phyloP scores from a whole-genome alignment of 2,329 filamentous ascomycete genomes.

The Aspergillus sp. region DNA sequence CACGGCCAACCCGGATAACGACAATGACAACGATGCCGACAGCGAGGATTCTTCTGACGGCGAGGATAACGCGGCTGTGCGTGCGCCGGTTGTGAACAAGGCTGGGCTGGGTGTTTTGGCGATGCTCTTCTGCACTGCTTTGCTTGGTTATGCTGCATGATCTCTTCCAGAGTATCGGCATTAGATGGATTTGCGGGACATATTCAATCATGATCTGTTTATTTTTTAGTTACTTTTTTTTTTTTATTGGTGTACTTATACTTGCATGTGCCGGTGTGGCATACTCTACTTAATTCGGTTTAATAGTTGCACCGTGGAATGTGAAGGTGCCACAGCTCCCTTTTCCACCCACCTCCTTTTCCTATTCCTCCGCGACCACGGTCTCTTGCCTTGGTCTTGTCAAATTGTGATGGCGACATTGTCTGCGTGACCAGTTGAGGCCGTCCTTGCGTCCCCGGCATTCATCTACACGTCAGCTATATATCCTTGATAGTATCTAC shows the following conservation, averaged over 20 bases:
- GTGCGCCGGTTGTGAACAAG: slow-evolving; percentile 25
- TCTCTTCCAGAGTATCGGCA: no score
- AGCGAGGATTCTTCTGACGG: slow-evolving; percentile 5
- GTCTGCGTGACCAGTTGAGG: not conserved
- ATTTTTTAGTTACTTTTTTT: not conserved
- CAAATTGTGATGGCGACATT: not conserved
- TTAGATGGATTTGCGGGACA: not conserved
- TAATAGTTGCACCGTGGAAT: not conserved
- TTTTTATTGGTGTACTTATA: not conserved
- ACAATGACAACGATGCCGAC: not conserved
- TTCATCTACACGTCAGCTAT: not conserved
- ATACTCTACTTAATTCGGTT: not conserved
- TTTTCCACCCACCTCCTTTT: not conserved
- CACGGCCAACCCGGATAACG: slow-evolving; percentile 9
- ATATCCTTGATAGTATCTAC: not conserved
- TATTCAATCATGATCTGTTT: not conserved
- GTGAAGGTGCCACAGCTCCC: not conserved
- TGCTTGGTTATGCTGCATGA: slow-evolving; percentile 27
- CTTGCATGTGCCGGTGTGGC: not conserved
- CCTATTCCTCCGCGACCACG: not conserved
- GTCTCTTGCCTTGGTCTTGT: not conserved
- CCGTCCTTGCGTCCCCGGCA: no score
- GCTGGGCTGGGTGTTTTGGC: slow-evolving; percentile 32
- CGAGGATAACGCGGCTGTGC: slow-evolving; percentile 13
- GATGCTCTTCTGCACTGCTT: slow-evolving; percentile 30